These are phyloP conservation scores for Drosera capensis DNA, from an alignment of 148 eudicot species.

Conservation along the genomic window DNA sequence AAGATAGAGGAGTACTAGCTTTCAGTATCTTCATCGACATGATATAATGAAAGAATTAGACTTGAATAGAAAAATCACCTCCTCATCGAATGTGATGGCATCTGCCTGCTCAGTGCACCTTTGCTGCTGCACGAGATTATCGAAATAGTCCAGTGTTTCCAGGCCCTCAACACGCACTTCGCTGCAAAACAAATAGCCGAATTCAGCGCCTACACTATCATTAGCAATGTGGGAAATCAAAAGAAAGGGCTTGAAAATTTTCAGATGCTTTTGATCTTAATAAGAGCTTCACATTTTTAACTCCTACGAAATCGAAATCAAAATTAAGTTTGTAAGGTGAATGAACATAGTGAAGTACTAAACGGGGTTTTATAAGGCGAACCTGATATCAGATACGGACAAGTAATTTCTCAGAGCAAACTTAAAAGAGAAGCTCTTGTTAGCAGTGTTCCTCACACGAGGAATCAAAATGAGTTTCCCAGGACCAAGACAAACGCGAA, in stretches of 20 bases:
- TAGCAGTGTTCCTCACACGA: conserved; percentile 65
- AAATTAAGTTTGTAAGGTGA: too few relatives aligned
- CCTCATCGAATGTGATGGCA: conserved; percentile 80
- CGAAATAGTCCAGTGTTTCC: conserved; percentile 80
- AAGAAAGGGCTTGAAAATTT: not conserved
- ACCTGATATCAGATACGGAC: conserved; percentile 73
- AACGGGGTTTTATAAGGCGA: conserved; percentile 5
- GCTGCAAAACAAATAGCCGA: conserved; percentile 33
- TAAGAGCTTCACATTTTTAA: too few relatives aligned
- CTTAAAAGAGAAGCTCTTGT: conserved; percentile 58
- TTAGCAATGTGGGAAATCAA: not conserved
- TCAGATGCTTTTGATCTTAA: too few relatives aligned
- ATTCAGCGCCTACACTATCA: conserved; percentile 15
- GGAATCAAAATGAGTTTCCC: conserved; percentile 73
- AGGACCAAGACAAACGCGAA: conserved; percentile 43
- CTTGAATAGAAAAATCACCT: conserved; percentile 31
- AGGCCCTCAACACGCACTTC: conserved; percentile 91
- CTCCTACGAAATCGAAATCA: too few relatives aligned
- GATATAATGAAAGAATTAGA: not conserved
- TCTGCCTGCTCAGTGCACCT: conserved; percentile 87
- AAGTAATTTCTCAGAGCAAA: conserved; percentile 60
- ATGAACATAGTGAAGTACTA: too few relatives aligned
- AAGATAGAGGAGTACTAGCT: too few relatives aligned
- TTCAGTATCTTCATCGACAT: not conserved
- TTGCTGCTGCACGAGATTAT: conserved; percentile 35